Percentiles rank a stretch among this genome's conserved stretches.
phyloP scores from a whole-genome alignment of 192 early-diverging fungal genomes.

The Umbelopsis sp. region DNA sequence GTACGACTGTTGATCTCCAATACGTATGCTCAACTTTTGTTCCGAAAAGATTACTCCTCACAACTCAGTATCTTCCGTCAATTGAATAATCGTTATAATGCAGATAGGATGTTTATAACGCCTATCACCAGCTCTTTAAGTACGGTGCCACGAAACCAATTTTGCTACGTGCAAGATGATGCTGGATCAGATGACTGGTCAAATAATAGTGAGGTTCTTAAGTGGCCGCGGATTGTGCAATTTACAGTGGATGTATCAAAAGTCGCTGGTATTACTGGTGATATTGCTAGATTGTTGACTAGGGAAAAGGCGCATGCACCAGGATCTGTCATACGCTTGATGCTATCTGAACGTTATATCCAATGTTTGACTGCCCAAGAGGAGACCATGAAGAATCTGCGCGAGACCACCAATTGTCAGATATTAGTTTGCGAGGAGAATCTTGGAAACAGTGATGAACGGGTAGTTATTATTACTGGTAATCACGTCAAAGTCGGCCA shows the following conservation, averaged over 20 bases:
- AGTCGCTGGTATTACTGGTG: neutral
- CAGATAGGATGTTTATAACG: constrained; percentile 1
- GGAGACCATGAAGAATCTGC: neutral
- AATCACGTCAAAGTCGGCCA: neutral
- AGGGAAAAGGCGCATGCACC: neutral
- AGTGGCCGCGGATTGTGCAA: neutral
- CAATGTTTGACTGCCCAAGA: neutral
- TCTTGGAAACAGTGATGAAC: constrained; percentile 8
- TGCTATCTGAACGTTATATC: neutral
- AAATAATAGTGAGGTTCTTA: neutral
- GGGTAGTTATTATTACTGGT: neutral
- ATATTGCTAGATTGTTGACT: neutral
- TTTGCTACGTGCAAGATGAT: neutral
- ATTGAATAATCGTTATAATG: neutral
- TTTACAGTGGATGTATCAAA: neutral
- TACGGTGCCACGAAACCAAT: neutral
- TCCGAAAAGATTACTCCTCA: neutral
- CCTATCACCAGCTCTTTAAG: neutral
- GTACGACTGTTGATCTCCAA: neutral
- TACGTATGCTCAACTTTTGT: neutral
- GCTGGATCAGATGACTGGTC: neutral
- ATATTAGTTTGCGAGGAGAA: neutral
- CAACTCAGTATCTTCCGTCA: neutral
- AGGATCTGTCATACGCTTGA: neutral
- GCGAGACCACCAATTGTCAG: neutral